phyloP scores from a whole-genome alignment of 176 grass and related monocot genomes.

The Triticum urartu region DNA sequence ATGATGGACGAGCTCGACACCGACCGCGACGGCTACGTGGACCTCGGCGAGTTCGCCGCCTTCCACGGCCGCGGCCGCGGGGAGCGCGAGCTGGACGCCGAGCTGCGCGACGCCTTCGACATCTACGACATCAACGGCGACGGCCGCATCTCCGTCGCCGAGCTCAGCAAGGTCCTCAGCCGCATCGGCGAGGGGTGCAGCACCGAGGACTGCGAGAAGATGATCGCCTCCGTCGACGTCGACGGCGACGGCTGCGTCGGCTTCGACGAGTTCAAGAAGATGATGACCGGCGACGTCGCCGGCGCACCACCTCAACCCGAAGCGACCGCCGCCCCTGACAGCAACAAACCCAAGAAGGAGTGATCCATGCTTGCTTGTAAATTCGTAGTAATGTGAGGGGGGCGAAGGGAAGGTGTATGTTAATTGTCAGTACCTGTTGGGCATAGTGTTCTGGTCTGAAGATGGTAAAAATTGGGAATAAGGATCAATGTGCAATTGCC shows the following conservation, averaged over 20 bases:
- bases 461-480: too few species aligned
- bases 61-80: conserved; percentile 44
- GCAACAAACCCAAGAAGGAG: background rate
- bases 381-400: too few species aligned
- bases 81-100: conserved; percentile 35
- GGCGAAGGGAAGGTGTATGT: background rate
- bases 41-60: conserved; percentile 66
- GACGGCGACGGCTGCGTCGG: conserved; percentile 81
- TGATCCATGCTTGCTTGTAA: background rate
- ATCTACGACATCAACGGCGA: conserved; percentile 72
- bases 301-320: background rate
- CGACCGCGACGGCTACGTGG: conserved; percentile 71
- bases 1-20: conserved; percentile 92
- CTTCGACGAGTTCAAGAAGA: conserved; percentile 90
- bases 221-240: conserved; percentile 69
- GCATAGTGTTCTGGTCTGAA: background rate
- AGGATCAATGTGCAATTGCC: too few species aligned
- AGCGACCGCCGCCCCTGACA: background rate
- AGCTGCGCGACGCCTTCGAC: conserved; percentile 69
- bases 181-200: conserved; percentile 55
- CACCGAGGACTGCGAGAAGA: conserved; percentile 58
- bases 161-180: conserved; percentile 61
- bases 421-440: background rate
- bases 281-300: conserved; percentile 44
- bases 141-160: conserved; percentile 65